phyloP scores from a whole-genome alignment of 1,284 basidiomycete genomes.

The Moesziomyces antarcticus region DNA sequence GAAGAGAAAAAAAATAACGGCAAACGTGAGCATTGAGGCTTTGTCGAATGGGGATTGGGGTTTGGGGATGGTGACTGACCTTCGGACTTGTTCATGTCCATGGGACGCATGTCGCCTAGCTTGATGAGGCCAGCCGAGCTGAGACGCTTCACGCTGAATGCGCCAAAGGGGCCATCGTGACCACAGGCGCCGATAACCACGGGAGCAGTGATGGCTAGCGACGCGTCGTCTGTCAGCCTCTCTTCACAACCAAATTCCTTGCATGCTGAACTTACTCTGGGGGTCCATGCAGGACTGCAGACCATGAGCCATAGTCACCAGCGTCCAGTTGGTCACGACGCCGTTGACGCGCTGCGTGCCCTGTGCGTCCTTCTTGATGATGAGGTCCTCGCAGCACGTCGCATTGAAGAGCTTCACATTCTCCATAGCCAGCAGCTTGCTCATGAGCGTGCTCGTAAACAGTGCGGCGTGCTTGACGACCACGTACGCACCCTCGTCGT shows the following conservation, averaged over 20 bases:
- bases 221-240: slow-evolving; percentile 1
- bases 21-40: neutral
- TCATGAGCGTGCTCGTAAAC: slow-evolving; percentile 82
- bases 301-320: slow-evolving; percentile 80
- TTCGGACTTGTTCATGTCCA: slow-evolving; percentile 63
- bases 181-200: slow-evolving; percentile 74
- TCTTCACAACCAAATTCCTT: neutral
- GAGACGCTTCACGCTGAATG: slow-evolving; percentile 84
- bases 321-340: slow-evolving; percentile 86
- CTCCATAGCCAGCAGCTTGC: slow-evolving; percentile 75
- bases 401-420: slow-evolving; percentile 74
- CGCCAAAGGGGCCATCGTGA: slow-evolving; percentile 86
- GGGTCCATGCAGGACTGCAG: slow-evolving; percentile 84
- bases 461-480: slow-evolving; percentile 60
- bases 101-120: slow-evolving; percentile 80
- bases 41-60: no score
- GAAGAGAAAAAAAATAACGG: slow-evolving; percentile 1
- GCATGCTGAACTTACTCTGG: slow-evolving; percentile 74
- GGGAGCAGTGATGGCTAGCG: slow-evolving; percentile 69
- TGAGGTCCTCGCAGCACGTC: slow-evolving; percentile 66
- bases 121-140: slow-evolving; percentile 80
- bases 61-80: slow-evolving; percentile 24
- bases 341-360: slow-evolving; percentile 78
- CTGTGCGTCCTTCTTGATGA: slow-evolving; percentile 59
- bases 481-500: slow-evolving; percentile 79